Evolutionary conservation across 148 eudicot species (phyloP), one percentile per base, ranked within the genome.

Genomic region (Silene conica): DNA sequence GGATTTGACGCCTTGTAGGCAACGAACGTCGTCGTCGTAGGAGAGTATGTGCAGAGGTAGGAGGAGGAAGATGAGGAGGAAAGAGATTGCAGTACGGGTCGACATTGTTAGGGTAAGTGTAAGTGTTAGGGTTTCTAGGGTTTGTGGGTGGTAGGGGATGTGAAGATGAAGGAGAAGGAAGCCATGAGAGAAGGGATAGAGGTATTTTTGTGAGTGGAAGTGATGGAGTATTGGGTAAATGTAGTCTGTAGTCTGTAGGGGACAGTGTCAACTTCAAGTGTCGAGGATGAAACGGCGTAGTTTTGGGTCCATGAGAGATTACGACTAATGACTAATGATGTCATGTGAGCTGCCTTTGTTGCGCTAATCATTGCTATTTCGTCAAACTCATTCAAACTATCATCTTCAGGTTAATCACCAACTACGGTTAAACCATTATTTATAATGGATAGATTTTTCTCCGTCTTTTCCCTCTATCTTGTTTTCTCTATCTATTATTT

Each of bases 1-100:
- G 8, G 22, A 13, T 78, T 83, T 86, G 3, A 93, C 82, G n/a
- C 91, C 94, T 43, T 80, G 84, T 34, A 93, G 64, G 75, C 97
- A 91, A 20, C 56, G 73, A 16, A 85, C 81, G 62, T 93, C 97
- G 74, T 93, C 98, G 19, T 89, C 91, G 0, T 68, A 21, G 59
- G 86, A 74, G 72, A 71, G 19, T 4, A 78, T 69, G 38, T 68
- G 72, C 6, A 28, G 20, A 21, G 60, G 45, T 6, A 72, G 6
- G 9, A 81, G 58, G 8, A 50, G 50, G 10, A 48, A n/a, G 3
- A 16, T 16, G 18, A 20, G 19, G 56, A 61, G 3, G 18, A 25
- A 6, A 41, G 38, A 18, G 63, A 43, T 61, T 12, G 23, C 18
- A 28, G 6, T 46, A 56, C 0, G 6, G 18, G 6, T 6, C 6